These are phyloP conservation scores for Puccinia polysora DNA, from an alignment of 1,284 basidiomycete species.

Conservation along the genomic window DNA sequence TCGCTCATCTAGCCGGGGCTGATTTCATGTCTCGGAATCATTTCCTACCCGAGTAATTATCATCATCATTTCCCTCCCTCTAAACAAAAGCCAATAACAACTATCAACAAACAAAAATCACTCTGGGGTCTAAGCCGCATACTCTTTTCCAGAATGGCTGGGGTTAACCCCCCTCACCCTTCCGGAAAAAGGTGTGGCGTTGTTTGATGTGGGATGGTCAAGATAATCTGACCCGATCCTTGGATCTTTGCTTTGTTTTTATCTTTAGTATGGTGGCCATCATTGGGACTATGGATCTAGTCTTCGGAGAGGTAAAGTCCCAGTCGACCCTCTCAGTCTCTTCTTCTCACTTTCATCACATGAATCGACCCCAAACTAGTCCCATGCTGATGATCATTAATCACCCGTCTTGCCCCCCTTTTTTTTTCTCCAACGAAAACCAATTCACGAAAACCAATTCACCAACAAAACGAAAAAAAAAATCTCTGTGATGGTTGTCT, in stretches of 20 bases:
- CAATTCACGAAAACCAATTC: too few relatives aligned
- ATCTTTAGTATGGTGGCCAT: constrained; percentile 40
- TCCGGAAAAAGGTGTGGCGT: background rate
- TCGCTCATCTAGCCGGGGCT: constrained; percentile 82
- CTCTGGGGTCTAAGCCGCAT: background rate
- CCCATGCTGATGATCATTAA: too few relatives aligned
- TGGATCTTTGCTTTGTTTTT: background rate
- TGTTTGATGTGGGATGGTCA: background rate
- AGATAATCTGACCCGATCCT: background rate
- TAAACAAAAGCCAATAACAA: too few relatives aligned
- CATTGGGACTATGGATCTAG: constrained; percentile 43
- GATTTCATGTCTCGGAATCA: constrained; percentile 81
- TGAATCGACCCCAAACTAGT: too few relatives aligned
- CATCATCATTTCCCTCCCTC: background rate
- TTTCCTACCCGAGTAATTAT: constrained; percentile 37
- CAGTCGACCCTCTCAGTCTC: too few relatives aligned
- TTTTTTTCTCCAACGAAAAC: too few relatives aligned
- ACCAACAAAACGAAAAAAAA: too few relatives aligned
- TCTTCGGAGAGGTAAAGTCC: constrained; percentile 41
- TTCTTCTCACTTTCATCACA: too few relatives aligned
- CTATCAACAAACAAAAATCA: background rate
- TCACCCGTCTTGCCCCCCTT: too few relatives aligned
- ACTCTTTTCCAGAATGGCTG: background rate
- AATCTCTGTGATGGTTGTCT: too few relatives aligned
- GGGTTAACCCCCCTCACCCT: too few relatives aligned